These are phyloP conservation scores for Fusarium sp. DNA, from an alignment of 2,329 filamentous ascomycete species.

Conservation along the genomic window DNA sequence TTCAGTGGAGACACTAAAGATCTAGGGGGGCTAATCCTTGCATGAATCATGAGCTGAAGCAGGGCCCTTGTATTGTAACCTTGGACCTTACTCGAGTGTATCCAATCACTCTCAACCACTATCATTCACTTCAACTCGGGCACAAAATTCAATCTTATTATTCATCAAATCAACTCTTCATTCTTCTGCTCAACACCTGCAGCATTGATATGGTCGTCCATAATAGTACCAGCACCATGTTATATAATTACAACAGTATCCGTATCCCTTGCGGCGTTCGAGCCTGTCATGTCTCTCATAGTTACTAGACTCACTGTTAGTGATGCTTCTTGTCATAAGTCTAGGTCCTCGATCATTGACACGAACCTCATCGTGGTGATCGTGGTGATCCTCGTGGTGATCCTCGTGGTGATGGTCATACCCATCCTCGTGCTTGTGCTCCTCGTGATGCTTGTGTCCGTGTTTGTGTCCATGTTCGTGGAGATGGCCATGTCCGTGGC, in stretches of 20 bases:
- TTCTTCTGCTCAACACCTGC: neutral
- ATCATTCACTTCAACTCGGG: neutral
- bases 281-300: neutral
- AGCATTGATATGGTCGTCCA: neutral
- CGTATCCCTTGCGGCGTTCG: neutral
- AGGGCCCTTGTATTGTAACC: neutral
- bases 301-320: conserved; percentile 4
- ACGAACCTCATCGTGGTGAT: conserved; percentile 6
- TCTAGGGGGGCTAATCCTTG: neutral
- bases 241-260: neutral
- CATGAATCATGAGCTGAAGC: conserved; percentile 16
- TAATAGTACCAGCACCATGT: neutral
- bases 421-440: neutral
- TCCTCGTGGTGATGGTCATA: neutral
- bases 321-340: neutral
- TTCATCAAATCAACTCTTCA: neutral
- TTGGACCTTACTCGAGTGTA: neutral
- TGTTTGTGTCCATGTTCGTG: neutral
- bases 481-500: neutral
- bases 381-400: neutral
- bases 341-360: neutral
- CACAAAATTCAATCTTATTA: neutral
- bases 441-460: neutral
- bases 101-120: conserved; percentile 9
- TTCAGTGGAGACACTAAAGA: conserved; percentile 3